phyloP scores from a whole-genome alignment of 768 basidiomycete species.

The Termitomyces sp. region DNA sequence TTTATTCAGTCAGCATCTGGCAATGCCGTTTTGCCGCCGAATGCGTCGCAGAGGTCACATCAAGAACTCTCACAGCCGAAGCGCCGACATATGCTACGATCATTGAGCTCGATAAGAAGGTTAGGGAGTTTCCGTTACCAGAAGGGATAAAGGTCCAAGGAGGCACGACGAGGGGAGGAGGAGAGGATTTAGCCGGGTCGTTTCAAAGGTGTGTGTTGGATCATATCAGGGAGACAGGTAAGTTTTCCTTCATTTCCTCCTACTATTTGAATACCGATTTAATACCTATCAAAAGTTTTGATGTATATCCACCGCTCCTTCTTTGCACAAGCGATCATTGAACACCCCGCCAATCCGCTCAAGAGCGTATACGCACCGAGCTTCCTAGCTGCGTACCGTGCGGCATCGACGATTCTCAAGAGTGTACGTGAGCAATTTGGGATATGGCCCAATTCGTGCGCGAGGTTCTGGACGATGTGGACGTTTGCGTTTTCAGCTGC shows the following conservation, averaged over 20 bases:
- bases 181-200: conserved; percentile 32
- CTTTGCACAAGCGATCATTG: conserved; percentile 70
- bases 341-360: conserved; percentile 63
- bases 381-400: conserved; percentile 60
- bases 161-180: not conserved
- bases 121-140: conserved; percentile 50
- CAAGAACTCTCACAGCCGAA: conserved; percentile 60
- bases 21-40: conserved; percentile 62
- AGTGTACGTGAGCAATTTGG: conserved; percentile 47
- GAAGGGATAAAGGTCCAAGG: conserved; percentile 7
- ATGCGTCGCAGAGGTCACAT: conserved; percentile 60
- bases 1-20: conserved; percentile 54
- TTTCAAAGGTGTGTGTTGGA: conserved; percentile 47
- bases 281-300: conserved; percentile 35
- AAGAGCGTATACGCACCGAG: conserved; percentile 63
- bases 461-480: conserved; percentile 63
- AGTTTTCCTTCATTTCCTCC: conserved; percentile 10
- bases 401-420: conserved; percentile 55
- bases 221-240: conserved; percentile 47
- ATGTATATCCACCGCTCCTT: conserved; percentile 66
- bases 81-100: conserved; percentile 62
- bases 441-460: conserved; percentile 42
- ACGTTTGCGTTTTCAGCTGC: conserved; percentile 56
- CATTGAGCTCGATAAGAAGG: conserved; percentile 65
- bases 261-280: too few species aligned